These are phyloP conservation scores for Brassica juncea DNA, from an alignment of 345 rosid species.

Conservation along the genomic window DNA sequence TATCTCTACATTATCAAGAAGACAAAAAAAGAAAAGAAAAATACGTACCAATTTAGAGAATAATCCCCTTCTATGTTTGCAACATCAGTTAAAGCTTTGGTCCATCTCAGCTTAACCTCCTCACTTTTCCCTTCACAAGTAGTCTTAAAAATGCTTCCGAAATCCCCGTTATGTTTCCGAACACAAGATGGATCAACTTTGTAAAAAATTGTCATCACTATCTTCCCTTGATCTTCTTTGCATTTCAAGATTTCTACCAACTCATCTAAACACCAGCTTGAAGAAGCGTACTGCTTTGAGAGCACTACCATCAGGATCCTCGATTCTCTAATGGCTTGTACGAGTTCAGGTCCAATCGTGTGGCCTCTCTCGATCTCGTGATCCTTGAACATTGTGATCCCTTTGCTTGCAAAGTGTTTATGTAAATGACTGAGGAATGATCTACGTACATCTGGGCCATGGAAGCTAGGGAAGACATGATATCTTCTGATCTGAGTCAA, in stretches of 20 bases:
- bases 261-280: slow-evolving; percentile 7
- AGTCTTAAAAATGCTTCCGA: background rate
- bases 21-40: too few relatives aligned
- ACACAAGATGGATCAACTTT: slow-evolving; percentile 11
- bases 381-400: slow-evolving; percentile 1
- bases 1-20: background rate
- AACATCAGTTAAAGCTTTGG: background rate
- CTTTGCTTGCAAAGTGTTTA: slow-evolving; percentile 7
- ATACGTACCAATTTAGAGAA: slow-evolving; percentile 4
- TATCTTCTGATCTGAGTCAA: background rate
- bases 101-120: slow-evolving; percentile 11
- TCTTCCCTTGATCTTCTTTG: slow-evolving; percentile 4
- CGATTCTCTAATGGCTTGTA: background rate
- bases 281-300: slow-evolving; percentile 1
- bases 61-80: slow-evolving; percentile 16
- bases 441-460: slow-evolving; percentile 17
- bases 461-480: slow-evolving; percentile 17
- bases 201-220: background rate
- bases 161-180: slow-evolving; percentile 13
- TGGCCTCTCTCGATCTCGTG: background rate
- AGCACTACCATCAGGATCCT: background rate
- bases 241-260: background rate
- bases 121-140: slow-evolving; percentile 3
- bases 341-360: background rate
- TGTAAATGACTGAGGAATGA: slow-evolving; percentile 8